Percentiles rank a stretch among this genome's conserved stretches.
Conservation (phyloP, 192 early-diverging fungal genomes). For the Coemansia sp. region DNA sequence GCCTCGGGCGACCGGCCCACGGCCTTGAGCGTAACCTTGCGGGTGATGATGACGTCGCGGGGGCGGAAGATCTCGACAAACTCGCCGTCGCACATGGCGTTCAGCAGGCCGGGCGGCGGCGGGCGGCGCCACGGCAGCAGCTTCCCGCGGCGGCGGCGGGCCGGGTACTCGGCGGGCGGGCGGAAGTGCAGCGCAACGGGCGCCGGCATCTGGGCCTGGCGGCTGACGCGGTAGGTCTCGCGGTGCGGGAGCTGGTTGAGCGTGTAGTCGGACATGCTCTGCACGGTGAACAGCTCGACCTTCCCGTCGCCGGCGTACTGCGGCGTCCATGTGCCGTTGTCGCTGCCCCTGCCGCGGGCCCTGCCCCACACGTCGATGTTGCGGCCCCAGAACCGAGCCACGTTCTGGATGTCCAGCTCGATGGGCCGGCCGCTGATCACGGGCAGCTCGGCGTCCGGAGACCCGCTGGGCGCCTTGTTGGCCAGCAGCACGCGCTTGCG, state of each 20-base stretch:
- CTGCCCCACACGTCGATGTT: slow-evolving; percentile 70
- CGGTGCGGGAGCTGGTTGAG: slow-evolving; percentile 61
- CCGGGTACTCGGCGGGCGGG: slow-evolving; percentile 43
- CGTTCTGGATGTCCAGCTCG: slow-evolving; percentile 71
- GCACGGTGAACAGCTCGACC: slow-evolving; percentile 66
- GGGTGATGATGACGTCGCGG: slow-evolving; percentile 57
- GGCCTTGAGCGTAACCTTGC: slow-evolving; percentile 67
- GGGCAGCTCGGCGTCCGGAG: slow-evolving; percentile 50
- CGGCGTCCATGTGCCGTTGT: slow-evolving; percentile 68
- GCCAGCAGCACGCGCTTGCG: slow-evolving; percentile 39
- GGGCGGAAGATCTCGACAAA: slow-evolving; percentile 68
- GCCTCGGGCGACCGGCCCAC: slow-evolving; percentile 56
- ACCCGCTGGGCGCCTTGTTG: slow-evolving; percentile 34
- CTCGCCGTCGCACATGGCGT: slow-evolving; percentile 77
- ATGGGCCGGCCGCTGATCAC: slow-evolving; percentile 61
- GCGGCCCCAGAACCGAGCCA: slow-evolving; percentile 69
- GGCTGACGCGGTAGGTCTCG: slow-evolving; percentile 57
- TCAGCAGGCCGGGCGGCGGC: slow-evolving; percentile 56
- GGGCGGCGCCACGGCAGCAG: slow-evolving; percentile 29
- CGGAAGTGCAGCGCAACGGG: slow-evolving; percentile 60
- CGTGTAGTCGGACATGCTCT: slow-evolving; percentile 61
- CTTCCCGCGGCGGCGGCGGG: slow-evolving; percentile 13
- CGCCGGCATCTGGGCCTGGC: slow-evolving; percentile 66
- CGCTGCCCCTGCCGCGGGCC: slow-evolving; percentile 44
- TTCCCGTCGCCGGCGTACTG: slow-evolving; percentile 68